These are phyloP conservation scores for Pseudopyricularia cyperi DNA, from an alignment of 2,329 filamentous ascomycete genomes.

Conservation along the genomic window DNA sequence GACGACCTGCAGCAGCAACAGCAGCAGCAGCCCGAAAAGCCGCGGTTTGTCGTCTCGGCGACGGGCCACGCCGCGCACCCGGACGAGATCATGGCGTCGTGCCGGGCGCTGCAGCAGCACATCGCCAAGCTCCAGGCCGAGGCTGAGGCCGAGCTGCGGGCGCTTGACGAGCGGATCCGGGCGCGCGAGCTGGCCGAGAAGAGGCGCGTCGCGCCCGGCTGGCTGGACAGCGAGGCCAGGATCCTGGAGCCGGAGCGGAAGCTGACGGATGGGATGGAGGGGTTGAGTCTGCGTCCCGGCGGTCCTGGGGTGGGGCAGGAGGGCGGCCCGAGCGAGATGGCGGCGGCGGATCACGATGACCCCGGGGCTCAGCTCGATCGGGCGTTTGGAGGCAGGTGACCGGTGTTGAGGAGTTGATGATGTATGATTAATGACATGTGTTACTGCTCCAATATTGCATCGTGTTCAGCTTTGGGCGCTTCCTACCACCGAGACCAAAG, in stretches of 20 bases:
- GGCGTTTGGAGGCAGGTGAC: constrained; percentile 6
- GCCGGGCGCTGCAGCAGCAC: constrained; percentile 64
- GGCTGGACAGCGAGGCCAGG: constrained; percentile 61
- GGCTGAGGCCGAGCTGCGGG: constrained; percentile 51
- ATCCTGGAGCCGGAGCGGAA: constrained; percentile 54
- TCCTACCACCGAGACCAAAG: too few relatives aligned
- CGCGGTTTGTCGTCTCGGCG: constrained; percentile 62
- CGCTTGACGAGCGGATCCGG: constrained; percentile 55
- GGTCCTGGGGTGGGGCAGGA: neutral
- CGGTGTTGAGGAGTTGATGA: too few relatives aligned
- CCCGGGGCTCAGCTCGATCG: constrained; percentile 7
- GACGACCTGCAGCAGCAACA: too few relatives aligned
- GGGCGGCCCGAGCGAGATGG: constrained; percentile 8
- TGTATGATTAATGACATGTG: too few relatives aligned
- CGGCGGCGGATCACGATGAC: constrained; percentile 4
- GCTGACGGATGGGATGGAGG: constrained; percentile 9
- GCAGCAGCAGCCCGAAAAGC: constrained; percentile 24
- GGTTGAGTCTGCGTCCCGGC: constrained; percentile 11
- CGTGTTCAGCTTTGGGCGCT: too few relatives aligned
- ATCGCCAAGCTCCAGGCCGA: constrained; percentile 56
- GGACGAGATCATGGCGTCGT: constrained; percentile 72
- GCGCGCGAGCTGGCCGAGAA: constrained; percentile 66
- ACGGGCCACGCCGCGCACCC: constrained; percentile 78
- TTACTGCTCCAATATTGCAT: too few relatives aligned
- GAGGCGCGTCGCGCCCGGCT: constrained; percentile 65